Evolutionary conservation across 75 land plant species (phyloP).

Genomic region (Chamaecyparis obtusa): DNA sequence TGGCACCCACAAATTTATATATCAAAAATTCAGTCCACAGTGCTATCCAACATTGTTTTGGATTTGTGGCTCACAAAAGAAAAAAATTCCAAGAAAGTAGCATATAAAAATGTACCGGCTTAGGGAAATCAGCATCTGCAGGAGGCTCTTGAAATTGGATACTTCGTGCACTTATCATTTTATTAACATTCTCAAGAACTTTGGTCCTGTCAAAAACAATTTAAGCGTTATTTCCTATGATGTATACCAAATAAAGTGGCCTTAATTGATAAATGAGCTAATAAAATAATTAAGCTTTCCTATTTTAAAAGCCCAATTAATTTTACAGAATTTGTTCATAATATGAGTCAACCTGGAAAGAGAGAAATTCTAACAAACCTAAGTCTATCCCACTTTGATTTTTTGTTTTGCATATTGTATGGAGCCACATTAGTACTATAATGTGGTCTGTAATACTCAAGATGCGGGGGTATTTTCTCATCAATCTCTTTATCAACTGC

Average conservation of each 20-base stretch:
- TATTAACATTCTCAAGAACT: background rate
- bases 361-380: too few relatives aligned
- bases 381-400: constrained; percentile 46
- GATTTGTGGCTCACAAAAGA: too few relatives aligned
- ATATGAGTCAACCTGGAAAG: too few relatives aligned
- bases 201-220: background rate
- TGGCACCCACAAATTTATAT: too few relatives aligned
- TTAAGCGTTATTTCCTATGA: too few relatives aligned
- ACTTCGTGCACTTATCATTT: background rate
- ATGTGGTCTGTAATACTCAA: constrained; percentile 76
- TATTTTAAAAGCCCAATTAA: background rate
- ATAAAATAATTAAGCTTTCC: background rate
- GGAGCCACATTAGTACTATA: constrained; percentile 75
- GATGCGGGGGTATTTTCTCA: constrained; percentile 63
- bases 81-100: background rate
- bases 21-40: too few relatives aligned
- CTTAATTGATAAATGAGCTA: too few relatives aligned
- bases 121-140: constrained; percentile 1
- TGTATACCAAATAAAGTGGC: too few relatives aligned
- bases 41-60: too few relatives aligned
- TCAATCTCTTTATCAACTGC: constrained; percentile 77
- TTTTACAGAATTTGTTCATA: background rate
- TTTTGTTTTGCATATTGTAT: constrained; percentile 73
- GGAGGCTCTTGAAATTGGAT: background rate
- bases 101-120: background rate